phyloP scores from a whole-genome alignment of 352 stramenopile genomes.

The Phytophthora foliorum region DNA sequence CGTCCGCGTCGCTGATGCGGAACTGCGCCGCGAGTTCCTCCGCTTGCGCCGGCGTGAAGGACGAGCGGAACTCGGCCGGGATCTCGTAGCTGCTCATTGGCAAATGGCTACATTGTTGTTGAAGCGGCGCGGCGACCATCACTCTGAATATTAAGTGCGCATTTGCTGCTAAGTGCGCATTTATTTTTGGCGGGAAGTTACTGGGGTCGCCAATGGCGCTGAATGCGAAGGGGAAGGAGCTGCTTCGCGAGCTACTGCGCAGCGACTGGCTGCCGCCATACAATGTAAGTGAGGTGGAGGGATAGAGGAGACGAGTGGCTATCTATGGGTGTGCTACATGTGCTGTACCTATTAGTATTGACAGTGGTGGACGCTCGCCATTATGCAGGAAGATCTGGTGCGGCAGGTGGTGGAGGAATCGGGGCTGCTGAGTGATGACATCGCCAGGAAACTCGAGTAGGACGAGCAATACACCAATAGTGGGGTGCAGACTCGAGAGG shows the following conservation, averaged over 20 bases:
- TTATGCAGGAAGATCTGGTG: constrained; percentile 78
- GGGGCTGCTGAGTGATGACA: constrained; percentile 69
- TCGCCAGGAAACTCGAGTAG: constrained; percentile 79
- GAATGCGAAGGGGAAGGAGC: constrained; percentile 82
- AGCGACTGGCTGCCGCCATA: constrained; percentile 94
- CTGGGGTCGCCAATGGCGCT: constrained; percentile 61
- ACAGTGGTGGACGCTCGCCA: neutral
- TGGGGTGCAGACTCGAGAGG: neutral
- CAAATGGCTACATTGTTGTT: constrained; percentile 2
- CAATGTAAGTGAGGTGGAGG: constrained; percentile 69
- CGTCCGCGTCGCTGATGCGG: constrained; percentile 59
- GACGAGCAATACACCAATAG: neutral
- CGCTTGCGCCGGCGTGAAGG: constrained; percentile 55
- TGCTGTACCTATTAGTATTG: neutral
- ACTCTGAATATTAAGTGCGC: constrained; percentile 21
- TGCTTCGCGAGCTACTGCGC: constrained; percentile 91
- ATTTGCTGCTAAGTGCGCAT: neutral
- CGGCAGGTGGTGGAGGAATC: constrained; percentile 87
- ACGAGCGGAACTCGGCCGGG: constrained; percentile 44
- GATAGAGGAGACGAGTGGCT: constrained; percentile 11
- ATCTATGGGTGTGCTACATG: constrained; percentile 1
- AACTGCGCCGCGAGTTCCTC: constrained; percentile 79
- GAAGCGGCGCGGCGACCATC: constrained; percentile 21
- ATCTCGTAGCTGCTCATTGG: constrained; percentile 41
- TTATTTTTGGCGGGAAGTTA: constrained; percentile 28